These are phyloP conservation scores for Rosa persica DNA, from an alignment of 306 rosid genomes.

Conservation along the genomic window DNA sequence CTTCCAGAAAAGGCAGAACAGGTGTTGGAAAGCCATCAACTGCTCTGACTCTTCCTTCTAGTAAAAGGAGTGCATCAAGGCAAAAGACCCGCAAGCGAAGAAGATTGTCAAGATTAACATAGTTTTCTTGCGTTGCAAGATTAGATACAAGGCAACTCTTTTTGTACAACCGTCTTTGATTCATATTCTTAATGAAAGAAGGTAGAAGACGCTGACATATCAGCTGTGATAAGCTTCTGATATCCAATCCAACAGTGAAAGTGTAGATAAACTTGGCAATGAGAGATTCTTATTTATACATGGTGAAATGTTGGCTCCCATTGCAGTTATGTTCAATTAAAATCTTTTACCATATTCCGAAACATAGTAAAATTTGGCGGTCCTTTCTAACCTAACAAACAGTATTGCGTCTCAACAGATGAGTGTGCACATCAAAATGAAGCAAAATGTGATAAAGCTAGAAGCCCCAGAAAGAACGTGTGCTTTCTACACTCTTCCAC, in stretches of 20 bases:
- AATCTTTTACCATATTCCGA: not conserved
- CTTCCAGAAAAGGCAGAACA: constrained; percentile 53
- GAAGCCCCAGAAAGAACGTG: constrained; percentile 15
- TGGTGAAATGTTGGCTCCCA: not conserved
- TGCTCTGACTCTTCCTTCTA: constrained; percentile 31
- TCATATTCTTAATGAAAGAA: constrained; percentile 3
- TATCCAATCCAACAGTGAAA: not conserved
- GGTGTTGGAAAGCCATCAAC: constrained; percentile 52
- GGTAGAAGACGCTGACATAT: not conserved
- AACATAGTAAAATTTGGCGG: not conserved
- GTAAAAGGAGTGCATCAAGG: constrained; percentile 31
- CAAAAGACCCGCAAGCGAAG: constrained; percentile 50
- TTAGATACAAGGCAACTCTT: not conserved
- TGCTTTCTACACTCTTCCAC: constrained; percentile 19
- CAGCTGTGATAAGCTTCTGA: not conserved
- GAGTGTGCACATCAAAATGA: not conserved
- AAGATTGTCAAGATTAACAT: constrained; percentile 57
- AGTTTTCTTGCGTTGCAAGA: constrained; percentile 19
- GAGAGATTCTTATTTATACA: constrained; percentile 1
- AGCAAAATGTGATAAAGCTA: not conserved
- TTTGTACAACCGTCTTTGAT: not conserved
- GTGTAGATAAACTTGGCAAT: constrained; percentile 7
- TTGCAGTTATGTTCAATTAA: not conserved
- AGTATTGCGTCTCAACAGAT: not conserved
- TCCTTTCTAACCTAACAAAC: not conserved